Conservation (phyloP, 2,329 filamentous ascomycete genomes). For the Colletotrichum sp. region DNA sequence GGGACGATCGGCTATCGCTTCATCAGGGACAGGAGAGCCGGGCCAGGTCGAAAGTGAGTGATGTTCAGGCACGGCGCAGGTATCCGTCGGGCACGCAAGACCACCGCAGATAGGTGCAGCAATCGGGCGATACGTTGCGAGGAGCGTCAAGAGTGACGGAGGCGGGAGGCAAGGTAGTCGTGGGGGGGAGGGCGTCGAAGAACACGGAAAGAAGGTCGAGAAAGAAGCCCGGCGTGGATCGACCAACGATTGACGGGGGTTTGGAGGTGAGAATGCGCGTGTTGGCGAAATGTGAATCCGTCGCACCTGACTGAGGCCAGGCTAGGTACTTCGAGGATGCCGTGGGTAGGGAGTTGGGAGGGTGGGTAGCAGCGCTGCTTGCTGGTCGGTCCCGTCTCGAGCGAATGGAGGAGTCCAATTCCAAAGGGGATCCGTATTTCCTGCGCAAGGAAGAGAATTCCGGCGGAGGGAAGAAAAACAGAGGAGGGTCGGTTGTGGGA, state of each 20-base stretch:
- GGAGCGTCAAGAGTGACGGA: neutral
- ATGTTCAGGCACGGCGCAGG: neutral
- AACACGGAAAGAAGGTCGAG: neutral
- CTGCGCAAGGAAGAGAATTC: constrained; percentile 1
- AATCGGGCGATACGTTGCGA: neutral
- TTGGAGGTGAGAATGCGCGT: neutral
- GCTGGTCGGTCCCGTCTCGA: neutral
- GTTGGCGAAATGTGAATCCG: neutral
- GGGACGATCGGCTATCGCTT: constrained; percentile 20
- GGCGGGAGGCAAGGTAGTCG: neutral
- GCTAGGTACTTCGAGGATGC: neutral
- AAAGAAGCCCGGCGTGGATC: neutral
- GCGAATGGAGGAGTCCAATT: neutral
- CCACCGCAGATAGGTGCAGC: neutral
- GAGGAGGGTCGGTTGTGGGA: neutral
- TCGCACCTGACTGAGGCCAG: neutral
- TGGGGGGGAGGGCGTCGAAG: neutral
- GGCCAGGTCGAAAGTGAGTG: neutral
- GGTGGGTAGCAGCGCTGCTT: neutral
- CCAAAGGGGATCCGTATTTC: constrained; percentile 10
- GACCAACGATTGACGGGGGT: neutral
- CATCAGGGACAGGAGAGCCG: constrained; percentile 18
- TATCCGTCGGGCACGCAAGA: neutral
- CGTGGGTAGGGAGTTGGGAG: neutral
- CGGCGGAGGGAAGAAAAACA: neutral